These are phyloP conservation scores for Pseudocercospora crystallina DNA, from an alignment of 2,329 filamentous ascomycete genomes.

Conservation along the genomic window DNA sequence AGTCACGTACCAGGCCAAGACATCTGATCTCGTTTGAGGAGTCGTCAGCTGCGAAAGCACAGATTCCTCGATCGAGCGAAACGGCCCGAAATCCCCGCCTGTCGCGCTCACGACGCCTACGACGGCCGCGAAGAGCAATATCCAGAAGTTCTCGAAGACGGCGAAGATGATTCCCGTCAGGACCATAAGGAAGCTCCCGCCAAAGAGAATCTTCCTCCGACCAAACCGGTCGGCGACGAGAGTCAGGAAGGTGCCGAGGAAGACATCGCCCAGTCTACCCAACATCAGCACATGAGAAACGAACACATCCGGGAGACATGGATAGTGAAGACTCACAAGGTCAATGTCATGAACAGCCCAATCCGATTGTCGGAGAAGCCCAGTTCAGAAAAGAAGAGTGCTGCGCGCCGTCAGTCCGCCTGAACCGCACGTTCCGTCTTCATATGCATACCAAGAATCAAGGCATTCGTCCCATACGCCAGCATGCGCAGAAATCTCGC, in stretches of 20 bases:
- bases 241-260: slow-evolving; percentile 35
- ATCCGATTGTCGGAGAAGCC: slow-evolving; percentile 34
- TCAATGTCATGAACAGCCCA: slow-evolving; percentile 37
- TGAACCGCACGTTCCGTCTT: neutral
- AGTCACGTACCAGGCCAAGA: slow-evolving; percentile 67
- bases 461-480: slow-evolving; percentile 33
- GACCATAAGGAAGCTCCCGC: slow-evolving; percentile 34
- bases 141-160: slow-evolving; percentile 35
- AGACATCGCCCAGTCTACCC: slow-evolving; percentile 34
- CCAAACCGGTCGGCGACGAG: slow-evolving; percentile 36
- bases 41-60: slow-evolving; percentile 62
- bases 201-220: slow-evolving; percentile 32
- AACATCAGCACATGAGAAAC: neutral
- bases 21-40: slow-evolving; percentile 57
- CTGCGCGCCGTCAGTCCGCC: slow-evolving; percentile 15
- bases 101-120: slow-evolving; percentile 35
- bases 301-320: neutral
- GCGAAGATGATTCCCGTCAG: slow-evolving; percentile 33
- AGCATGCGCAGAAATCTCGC: slow-evolving; percentile 42
- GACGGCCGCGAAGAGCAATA: slow-evolving; percentile 34
- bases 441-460: slow-evolving; percentile 29
- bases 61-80: slow-evolving; percentile 66
- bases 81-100: slow-evolving; percentile 67
- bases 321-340: slow-evolving; percentile 3
- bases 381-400: slow-evolving; percentile 36